phyloP scores from a whole-genome alignment of 192 early-diverging fungal species.

The Coemansia sp. region DNA sequence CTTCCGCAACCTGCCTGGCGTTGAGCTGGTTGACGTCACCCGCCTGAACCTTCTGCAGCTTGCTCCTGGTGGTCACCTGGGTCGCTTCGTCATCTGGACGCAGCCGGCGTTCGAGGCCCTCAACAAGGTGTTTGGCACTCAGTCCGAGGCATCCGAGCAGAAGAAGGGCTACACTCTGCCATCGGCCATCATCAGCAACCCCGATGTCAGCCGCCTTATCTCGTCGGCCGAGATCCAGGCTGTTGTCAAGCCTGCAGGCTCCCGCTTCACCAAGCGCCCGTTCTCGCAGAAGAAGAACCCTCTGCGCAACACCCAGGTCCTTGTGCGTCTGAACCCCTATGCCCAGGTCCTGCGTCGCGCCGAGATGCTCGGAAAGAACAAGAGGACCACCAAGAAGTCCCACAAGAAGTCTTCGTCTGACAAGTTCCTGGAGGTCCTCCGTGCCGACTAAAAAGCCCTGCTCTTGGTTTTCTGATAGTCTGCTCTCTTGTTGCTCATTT shows the following conservation, averaged over 20 bases:
- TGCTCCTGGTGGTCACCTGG: slow-evolving; percentile 97
- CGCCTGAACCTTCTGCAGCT: slow-evolving; percentile 97
- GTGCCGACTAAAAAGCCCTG: slow-evolving; percentile 44
- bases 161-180: slow-evolving; percentile 96
- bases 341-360: slow-evolving; percentile 83
- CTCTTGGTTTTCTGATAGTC: neutral
- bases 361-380: slow-evolving; percentile 62
- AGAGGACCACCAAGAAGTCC: slow-evolving; percentile 58
- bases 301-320: slow-evolving; percentile 84
- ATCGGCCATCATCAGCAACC: slow-evolving; percentile 82
- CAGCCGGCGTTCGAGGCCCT: slow-evolving; percentile 87
- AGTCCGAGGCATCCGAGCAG: slow-evolving; percentile 69
- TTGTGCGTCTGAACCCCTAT: slow-evolving; percentile 97
- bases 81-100: slow-evolving; percentile 99
- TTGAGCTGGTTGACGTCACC: slow-evolving; percentile 89
- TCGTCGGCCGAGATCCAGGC: slow-evolving; percentile 97
- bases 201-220: slow-evolving; percentile 94
- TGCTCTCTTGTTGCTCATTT: neutral
- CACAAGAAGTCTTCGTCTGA: slow-evolving; percentile 58
- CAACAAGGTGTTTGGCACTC: slow-evolving; percentile 91
- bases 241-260: slow-evolving; percentile 82
- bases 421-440: slow-evolving; percentile 56
- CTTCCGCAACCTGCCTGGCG: slow-evolving; percentile 98
- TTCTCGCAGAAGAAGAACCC: slow-evolving; percentile 99
- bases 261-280: slow-evolving; percentile 81